Conservation (phyloP, 768 basidiomycete species). For the Hygrophoropsis aurantiaca region DNA sequence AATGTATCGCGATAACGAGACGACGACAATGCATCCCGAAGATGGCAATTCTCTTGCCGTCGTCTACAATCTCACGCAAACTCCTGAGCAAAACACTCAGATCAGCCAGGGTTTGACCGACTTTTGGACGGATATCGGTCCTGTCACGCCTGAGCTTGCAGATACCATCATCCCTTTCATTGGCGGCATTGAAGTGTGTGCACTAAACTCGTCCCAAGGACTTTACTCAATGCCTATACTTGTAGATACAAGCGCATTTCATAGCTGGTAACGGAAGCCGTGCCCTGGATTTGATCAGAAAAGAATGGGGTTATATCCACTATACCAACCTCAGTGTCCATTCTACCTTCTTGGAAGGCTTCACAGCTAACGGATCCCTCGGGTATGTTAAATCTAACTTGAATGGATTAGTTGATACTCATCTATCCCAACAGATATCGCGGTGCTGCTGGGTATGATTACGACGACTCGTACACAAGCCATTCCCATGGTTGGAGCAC, state of each 20-base stretch:
- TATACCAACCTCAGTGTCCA: conserved; percentile 15
- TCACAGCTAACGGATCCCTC: conserved; percentile 16
- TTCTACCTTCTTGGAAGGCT: conserved; percentile 16
- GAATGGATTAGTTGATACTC: not conserved
- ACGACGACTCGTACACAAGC: conserved; percentile 13
- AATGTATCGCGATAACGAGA: conserved; percentile 17
- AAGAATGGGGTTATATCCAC: conserved; percentile 19
- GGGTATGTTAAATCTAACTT: not conserved
- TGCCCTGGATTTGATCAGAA: conserved; percentile 15
- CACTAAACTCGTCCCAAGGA: not conserved
- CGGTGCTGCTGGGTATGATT: conserved; percentile 8
- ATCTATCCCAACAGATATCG: conserved; percentile 6
- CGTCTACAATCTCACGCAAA: conserved; percentile 13
- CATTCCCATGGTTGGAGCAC: conserved; percentile 20
- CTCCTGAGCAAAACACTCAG: conserved; percentile 1
- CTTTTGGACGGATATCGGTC: conserved; percentile 16
- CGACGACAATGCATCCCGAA: conserved; percentile 15
- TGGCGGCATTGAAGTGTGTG: conserved; percentile 13
- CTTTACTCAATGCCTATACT: no score
- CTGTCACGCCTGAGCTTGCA: conserved; percentile 16
- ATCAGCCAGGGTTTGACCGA: conserved; percentile 13
- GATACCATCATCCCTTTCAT: conserved; percentile 20
- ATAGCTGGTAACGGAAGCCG: conserved; percentile 11
- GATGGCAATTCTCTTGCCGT: conserved; percentile 19
- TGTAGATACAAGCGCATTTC: conserved; percentile 19